phyloP scores from a whole-genome alignment of 2,329 filamentous ascomycete genomes.

The Passalora sequoiae region DNA sequence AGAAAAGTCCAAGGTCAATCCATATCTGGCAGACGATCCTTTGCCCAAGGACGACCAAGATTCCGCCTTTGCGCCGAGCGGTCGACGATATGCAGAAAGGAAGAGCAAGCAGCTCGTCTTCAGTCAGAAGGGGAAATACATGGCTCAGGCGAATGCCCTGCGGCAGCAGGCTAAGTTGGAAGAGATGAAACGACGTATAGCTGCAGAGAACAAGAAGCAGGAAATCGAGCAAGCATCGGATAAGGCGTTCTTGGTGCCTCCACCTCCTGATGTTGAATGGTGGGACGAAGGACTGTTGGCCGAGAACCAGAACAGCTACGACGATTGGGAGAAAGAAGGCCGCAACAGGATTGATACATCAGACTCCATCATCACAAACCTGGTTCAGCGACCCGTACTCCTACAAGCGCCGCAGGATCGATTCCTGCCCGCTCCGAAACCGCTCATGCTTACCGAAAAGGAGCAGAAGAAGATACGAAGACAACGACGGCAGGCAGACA shows the following conservation, averaged over 20 bases:
- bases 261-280: slow-evolving; percentile 88
- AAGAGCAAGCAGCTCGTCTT: slow-evolving; percentile 75
- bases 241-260: slow-evolving; percentile 74
- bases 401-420: slow-evolving; percentile 89
- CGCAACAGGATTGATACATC: slow-evolving; percentile 68
- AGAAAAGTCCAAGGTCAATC: slow-evolving; percentile 39
- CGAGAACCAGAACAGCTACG: slow-evolving; percentile 61
- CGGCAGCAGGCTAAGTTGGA: slow-evolving; percentile 84
- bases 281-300: slow-evolving; percentile 88
- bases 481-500: slow-evolving; percentile 82
- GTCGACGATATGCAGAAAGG: slow-evolving; percentile 60
- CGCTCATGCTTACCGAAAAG: slow-evolving; percentile 85
- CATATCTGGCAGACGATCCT: slow-evolving; percentile 50
- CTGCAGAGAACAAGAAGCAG: slow-evolving; percentile 78
- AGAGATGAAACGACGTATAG: slow-evolving; percentile 90
- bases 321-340: slow-evolving; percentile 56
- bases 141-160: slow-evolving; percentile 84
- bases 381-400: slow-evolving; percentile 87
- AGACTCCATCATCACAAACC: slow-evolving; percentile 85
- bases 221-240: slow-evolving; percentile 92
- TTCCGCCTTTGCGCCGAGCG: slow-evolving; percentile 50
- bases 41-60: slow-evolving; percentile 52
- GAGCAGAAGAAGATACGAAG: slow-evolving; percentile 88
- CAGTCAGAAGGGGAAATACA: slow-evolving; percentile 96
- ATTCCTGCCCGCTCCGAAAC: slow-evolving; percentile 70